Evolutionary conservation across 371 early-diverging fungal genomes (phyloP), one percentile per base, ranked within the genome.

Genomic region (Apophysomyces variabilis): DNA sequence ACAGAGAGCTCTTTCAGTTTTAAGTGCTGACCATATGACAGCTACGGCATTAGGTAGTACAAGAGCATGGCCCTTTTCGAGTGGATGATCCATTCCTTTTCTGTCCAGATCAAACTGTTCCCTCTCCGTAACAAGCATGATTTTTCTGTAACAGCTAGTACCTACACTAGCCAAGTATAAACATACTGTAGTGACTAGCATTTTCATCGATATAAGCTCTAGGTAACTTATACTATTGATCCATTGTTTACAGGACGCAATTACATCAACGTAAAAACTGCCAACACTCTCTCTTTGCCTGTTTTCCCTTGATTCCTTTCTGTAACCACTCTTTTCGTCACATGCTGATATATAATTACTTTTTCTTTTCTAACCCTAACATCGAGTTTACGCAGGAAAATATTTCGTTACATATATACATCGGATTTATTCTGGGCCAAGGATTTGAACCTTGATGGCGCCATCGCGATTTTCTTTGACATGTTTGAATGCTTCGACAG

Each of bases 391-490:
- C 2, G 8, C 13, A 41, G 5, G 5, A 8, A 41, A 13, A 1
- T 5, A 21, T 3, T 21, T 21, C 54, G 32, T 3, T 5, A 50
- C 21, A 50, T 50, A 16, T 21, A 41, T 5, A 50, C 21, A 5
- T 26, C 21, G 21, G 54, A 5, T 50, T 50, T 50, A 16, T 50
- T 50, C 21, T 50, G 54, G 21, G 21, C 54, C 54, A 11, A n/a
- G 54, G 21, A 85, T 85, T 54, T 79, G 75, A 9, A 82, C 80
- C 71, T 85, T 85, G 64, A 85, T 77, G 41, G 82, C 80, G 45
- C 78, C 78, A 57, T 78, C 73, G 16, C 79, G 74, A 37, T 78
- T 77, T 44, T 77, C 74, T 58, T 69, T 73, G 26, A 82, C 85
- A 37, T 79, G 83, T 59, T 85, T 65, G 58, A 85, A 85, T 26